phyloP scores from a whole-genome alignment of 768 basidiomycete genomes.

The Tulasnella sp. region DNA sequence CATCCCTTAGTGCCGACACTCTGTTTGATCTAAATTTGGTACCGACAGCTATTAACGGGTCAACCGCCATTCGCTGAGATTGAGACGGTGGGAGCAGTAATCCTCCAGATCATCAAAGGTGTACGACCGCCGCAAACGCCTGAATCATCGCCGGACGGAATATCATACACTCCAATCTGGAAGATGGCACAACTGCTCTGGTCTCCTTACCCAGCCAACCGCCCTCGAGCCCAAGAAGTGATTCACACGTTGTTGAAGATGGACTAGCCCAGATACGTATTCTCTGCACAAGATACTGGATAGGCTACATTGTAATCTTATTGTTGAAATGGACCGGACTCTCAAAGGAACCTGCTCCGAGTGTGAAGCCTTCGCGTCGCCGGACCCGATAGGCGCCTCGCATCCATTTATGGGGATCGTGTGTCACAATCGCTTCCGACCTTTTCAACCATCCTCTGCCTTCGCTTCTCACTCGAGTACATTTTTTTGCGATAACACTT shows the following conservation, averaged over 20 bases:
- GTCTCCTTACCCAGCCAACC: slow-evolving; percentile 2
- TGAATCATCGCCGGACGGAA: background rate
- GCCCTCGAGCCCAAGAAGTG: slow-evolving; percentile 3
- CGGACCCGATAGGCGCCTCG: background rate
- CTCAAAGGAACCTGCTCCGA: background rate
- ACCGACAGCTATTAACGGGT: background rate
- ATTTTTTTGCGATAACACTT: background rate
- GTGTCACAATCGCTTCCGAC: background rate
- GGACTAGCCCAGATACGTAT: background rate
- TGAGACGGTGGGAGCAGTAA: background rate
- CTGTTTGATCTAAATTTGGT: background rate
- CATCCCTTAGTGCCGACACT: background rate
- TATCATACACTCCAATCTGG: slow-evolving; percentile 1
- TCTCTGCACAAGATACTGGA: background rate
- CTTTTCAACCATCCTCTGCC: background rate
- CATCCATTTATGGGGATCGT: background rate
- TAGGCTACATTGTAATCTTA: background rate
- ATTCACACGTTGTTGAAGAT: background rate
- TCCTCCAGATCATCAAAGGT: background rate
- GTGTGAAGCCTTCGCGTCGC: background rate
- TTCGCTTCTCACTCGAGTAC: background rate
- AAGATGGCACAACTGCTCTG: background rate
- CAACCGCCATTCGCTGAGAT: background rate
- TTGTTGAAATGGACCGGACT: background rate
- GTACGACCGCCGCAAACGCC: background rate